Evolutionary conservation across 1,284 basidiomycete genomes (phyloP).

Genomic region (Peniophora sp.): DNA sequence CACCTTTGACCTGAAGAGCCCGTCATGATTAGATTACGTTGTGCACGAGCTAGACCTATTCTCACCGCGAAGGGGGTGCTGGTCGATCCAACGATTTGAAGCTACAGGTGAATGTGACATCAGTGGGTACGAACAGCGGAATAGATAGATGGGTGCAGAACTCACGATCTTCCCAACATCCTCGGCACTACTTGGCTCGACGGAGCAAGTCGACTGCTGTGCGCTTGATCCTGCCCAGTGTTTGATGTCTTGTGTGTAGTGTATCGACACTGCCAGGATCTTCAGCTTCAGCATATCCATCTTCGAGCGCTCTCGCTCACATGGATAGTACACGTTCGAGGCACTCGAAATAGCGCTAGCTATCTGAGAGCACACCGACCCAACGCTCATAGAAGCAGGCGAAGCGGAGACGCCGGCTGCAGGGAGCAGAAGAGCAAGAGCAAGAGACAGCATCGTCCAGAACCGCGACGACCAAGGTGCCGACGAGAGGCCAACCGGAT

Average conservation of each 20-base stretch:
- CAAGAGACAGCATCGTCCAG: too few relatives aligned
- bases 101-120: constrained; percentile 15
- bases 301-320: neutral
- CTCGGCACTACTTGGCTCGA: constrained; percentile 39
- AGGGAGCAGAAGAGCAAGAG: too few relatives aligned
- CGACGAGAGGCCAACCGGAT: too few relatives aligned
- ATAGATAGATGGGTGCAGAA: neutral
- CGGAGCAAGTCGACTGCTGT: constrained; percentile 35
- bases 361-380: too few relatives aligned
- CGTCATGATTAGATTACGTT: neutral
- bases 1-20: constrained; percentile 38
- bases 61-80: constrained; percentile 31
- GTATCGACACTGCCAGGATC: constrained; percentile 9
- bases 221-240: constrained; percentile 41
- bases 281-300: neutral
- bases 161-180: constrained; percentile 38
- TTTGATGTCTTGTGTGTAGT: constrained; percentile 29
- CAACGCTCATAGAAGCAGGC: too few relatives aligned
- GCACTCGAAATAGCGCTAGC: neutral
- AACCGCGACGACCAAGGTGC: too few relatives aligned
- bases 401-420: too few relatives aligned
- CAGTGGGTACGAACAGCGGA: neutral
- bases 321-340: neutral
- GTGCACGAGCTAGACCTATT: neutral
- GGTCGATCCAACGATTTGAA: constrained; percentile 33